These are phyloP conservation scores for Teunomyces barrocoloradensis DNA, from an alignment of 805 yeast species.

Conservation along the genomic window DNA sequence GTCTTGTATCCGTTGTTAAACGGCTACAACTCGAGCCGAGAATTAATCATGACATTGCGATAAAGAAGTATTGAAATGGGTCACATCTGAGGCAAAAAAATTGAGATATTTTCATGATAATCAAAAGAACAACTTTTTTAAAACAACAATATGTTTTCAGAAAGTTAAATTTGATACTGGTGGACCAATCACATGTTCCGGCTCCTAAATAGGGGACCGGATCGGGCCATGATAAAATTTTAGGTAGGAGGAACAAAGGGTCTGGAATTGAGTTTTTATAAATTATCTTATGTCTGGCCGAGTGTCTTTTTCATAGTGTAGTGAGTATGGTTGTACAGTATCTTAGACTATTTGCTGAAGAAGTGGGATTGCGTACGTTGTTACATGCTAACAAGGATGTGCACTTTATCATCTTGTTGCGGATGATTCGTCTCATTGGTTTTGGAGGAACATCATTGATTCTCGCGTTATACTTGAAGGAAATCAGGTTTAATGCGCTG, in stretches of 20 bases:
- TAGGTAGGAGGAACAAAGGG: no score
- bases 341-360: constrained; percentile 20
- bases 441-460: constrained; percentile 40
- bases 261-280: not conserved
- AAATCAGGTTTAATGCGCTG: constrained; percentile 40
- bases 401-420: constrained; percentile 26
- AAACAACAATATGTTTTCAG: not conserved
- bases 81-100: no score
- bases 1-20: not conserved
- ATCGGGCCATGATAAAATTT: not conserved
- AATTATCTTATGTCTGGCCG: not conserved
- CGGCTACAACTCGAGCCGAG: not conserved
- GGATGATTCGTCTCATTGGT: constrained; percentile 34
- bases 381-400: constrained; percentile 29
- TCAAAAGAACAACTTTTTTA: not conserved
- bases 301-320: not conserved
- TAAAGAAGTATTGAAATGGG: no score
- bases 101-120: no score
- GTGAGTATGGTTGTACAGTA: constrained; percentile 1
- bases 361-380: constrained; percentile 35
- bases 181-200: not conserved
- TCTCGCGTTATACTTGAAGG: constrained; percentile 44
- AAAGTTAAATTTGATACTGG: not conserved
- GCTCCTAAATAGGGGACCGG: not conserved
- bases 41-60: not conserved